phyloP scores from a whole-genome alignment of 805 yeast species.

The Yamadazyma phyllophila region DNA sequence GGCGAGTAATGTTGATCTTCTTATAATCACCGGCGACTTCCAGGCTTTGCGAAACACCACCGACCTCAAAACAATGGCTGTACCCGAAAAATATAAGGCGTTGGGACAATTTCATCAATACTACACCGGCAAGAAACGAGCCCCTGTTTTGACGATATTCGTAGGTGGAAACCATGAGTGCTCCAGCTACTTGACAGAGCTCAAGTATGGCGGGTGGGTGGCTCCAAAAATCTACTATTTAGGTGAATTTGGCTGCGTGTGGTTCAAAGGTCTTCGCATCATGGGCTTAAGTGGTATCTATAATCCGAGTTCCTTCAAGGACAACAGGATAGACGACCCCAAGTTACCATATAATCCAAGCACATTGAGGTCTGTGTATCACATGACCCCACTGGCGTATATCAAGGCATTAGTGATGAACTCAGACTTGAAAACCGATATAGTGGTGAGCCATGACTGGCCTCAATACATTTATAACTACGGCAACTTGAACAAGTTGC shows the following conservation, averaged over 20 bases:
- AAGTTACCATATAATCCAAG: conserved; percentile 47
- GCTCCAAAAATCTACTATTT: conserved; percentile 83
- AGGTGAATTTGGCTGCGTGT: conserved; percentile 73
- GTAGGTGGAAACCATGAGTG: conserved; percentile 97
- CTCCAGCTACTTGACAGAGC: conserved; percentile 68
- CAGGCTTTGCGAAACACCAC: conserved; percentile 66
- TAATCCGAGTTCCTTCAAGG: conserved; percentile 38
- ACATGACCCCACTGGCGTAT: conserved; percentile 65
- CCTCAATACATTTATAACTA: conserved; percentile 71
- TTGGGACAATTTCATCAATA: conserved; percentile 82
- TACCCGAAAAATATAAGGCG: conserved; percentile 71
- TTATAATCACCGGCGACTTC: conserved; percentile 88
- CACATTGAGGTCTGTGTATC: conserved; percentile 62
- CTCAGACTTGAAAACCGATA: conserved; percentile 35
- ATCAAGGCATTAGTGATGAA: conserved; percentile 49
- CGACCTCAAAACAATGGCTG: conserved; percentile 70
- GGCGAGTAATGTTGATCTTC: conserved; percentile 26
- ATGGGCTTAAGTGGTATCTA: conserved; percentile 86
- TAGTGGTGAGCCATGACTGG: conserved; percentile 90
- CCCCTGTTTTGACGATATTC: conserved; percentile 77
- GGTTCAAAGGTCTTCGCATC: conserved; percentile 73
- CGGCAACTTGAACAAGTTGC: conserved; percentile 55
- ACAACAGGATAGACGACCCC: conserved; percentile 42
- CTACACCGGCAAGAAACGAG: conserved; percentile 54
- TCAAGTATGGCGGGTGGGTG: conserved; percentile 89